Evolutionary conservation across 768 basidiomycete genomes (phyloP).

Genomic region (Tricholoma flavovirens): DNA sequence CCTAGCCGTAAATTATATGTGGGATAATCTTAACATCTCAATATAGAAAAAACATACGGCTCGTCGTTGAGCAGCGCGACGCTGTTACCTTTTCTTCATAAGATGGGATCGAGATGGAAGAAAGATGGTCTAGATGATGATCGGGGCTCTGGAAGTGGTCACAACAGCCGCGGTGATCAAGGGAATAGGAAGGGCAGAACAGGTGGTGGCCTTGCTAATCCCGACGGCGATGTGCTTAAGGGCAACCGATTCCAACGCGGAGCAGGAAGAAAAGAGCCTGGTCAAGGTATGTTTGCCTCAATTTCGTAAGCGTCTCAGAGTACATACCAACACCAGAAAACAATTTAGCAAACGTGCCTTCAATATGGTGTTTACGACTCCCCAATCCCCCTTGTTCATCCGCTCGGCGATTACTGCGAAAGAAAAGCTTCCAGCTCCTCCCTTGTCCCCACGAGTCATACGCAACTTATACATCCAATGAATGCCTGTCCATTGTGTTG

Average conservation of each 20-base stretch:
- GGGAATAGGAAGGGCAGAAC: background rate
- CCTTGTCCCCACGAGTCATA: slow-evolving; percentile 10
- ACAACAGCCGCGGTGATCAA: background rate
- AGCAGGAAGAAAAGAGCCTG: slow-evolving; percentile 8
- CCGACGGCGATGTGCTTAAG: too few species aligned
- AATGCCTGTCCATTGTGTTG: slow-evolving; percentile 13
- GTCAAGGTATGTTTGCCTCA: slow-evolving; percentile 7
- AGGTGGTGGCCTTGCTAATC: too few species aligned
- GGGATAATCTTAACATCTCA: too few species aligned
- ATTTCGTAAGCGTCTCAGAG: slow-evolving; percentile 6
- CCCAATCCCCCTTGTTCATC: slow-evolving; percentile 6
- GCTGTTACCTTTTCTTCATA: too few species aligned
- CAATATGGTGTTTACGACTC: slow-evolving; percentile 8
- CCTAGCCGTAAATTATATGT: too few species aligned
- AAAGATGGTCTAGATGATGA: too few species aligned
- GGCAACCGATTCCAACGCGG: slow-evolving; percentile 7
- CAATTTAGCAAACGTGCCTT: slow-evolving; percentile 4
- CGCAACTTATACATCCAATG: slow-evolving; percentile 7
- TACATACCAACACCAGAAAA: slow-evolving; percentile 5
- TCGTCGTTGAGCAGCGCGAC: too few species aligned
- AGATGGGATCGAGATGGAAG: too few species aligned
- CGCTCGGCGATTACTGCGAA: slow-evolving; percentile 7
- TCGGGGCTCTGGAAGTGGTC: background rate
- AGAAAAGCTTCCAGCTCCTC: slow-evolving; percentile 1
- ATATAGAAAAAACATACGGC: too few species aligned